phyloP scores from a whole-genome alignment of 306 rosid genomes.

The Fragaria iinumae region DNA sequence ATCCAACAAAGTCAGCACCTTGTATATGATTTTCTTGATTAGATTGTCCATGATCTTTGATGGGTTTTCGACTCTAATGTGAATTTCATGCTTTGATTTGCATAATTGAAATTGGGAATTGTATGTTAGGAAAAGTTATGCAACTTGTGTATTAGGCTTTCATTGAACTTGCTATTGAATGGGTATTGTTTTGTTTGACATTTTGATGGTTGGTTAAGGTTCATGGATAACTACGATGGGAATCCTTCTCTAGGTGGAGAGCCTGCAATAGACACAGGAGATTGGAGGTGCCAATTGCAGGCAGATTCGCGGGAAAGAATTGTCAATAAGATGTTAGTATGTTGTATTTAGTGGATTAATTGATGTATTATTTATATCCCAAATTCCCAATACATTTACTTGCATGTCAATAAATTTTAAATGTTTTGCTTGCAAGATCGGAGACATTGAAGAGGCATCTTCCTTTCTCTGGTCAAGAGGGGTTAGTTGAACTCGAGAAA shows the following conservation, averaged over 20 bases:
- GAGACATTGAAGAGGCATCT: slow-evolving; percentile 61
- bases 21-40: not conserved
- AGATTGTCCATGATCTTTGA: not conserved
- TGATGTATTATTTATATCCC: not conserved
- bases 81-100: not conserved
- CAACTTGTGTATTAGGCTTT: not conserved
- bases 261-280: slow-evolving; percentile 24
- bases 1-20: not conserved
- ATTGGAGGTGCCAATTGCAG: slow-evolving; percentile 50
- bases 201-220: not conserved
- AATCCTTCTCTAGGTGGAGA: slow-evolving; percentile 26
- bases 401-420: not conserved
- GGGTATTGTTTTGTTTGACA: not conserved
- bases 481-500: slow-evolving; percentile 51
- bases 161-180: slow-evolving; percentile 2
- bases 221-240: slow-evolving; percentile 28
- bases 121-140: not conserved
- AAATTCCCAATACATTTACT: not conserved
- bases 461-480: slow-evolving; percentile 55
- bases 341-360: not conserved
- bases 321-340: slow-evolving; percentile 47
- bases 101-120: not conserved
- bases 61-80: not conserved
- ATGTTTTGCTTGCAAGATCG: slow-evolving; percentile 44
- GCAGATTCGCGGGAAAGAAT: slow-evolving; percentile 45